Base-by-base conservation (phyloP, 208 protist species). In the Zelonia costaricensis region DNA sequence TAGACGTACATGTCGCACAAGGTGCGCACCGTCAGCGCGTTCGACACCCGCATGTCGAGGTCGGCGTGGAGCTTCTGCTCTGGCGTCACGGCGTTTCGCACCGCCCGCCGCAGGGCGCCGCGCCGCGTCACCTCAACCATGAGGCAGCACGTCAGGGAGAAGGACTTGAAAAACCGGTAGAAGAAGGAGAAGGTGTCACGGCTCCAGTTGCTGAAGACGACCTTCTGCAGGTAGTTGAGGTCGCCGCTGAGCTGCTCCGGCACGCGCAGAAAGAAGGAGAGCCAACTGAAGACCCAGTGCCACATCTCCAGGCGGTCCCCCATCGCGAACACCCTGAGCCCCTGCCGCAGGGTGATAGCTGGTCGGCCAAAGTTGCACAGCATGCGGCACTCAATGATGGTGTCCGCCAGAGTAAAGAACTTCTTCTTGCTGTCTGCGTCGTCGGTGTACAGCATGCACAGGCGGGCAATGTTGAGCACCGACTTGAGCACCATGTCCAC, bases 91-190 rank as follows among this genome's bases (percentile, higher is more conserved):
- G 63, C 60, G 9, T 69, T 46, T 23, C 22, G 18, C 35, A 69
- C 38, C 10, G 56, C 44, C 23, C 13, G 12, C 38, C 57, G 42
- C 36, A 86, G 62, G 36, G 45, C 33, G 3, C 33, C 45, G 30
- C 60, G 64, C 7, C 57, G 69, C 9, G 62, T 52, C 16, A 95
- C 15, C 44, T 91, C 82, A 22, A 68, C 56, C 31, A 93, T 56
- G 13, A 93, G 43, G 33, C 75, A 71, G 62, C 73, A 93, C 23
- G 86, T 92, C 23, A 96, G 62, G 15, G 87, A 92, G 40, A 91
- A 62, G 7, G 91, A 93, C 71, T 96, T 96, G 64, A 90, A 96
- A 57, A 96, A 93, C 56, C 82, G 83, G 72, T 94, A 96, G 51
- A 62, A 82, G 38, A 86, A 88, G 9, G 85, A 91, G 18, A 94